These are phyloP conservation scores for Leccinum disarticulatum DNA, from an alignment of 768 basidiomycete species.

Conservation along the genomic window DNA sequence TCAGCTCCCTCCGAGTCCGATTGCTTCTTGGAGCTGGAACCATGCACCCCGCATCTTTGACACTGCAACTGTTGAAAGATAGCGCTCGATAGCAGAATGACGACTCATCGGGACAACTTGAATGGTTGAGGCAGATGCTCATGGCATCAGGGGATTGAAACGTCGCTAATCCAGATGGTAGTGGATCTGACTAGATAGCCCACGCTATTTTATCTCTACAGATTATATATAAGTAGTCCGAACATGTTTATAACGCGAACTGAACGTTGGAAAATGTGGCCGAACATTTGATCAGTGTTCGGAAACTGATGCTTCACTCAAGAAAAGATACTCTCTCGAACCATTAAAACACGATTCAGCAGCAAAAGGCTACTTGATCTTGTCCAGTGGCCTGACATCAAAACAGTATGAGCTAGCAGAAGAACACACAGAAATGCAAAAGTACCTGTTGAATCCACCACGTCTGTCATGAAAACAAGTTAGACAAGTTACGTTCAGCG, in stretches of 20 bases:
- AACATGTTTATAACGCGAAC: background rate
- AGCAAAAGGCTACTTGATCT: constrained; percentile 68
- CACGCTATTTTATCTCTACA: too few species aligned
- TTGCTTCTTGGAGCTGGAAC: too few species aligned
- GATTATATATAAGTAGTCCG: background rate
- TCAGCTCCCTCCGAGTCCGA: too few species aligned
- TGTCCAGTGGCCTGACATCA: constrained; percentile 77
- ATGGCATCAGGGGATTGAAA: background rate
- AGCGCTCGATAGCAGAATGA: background rate
- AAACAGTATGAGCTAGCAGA: constrained; percentile 15
- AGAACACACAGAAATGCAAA: background rate
- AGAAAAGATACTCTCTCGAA: background rate
- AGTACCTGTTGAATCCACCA: constrained; percentile 81
- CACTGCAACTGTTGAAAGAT: background rate
- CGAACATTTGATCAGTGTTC: background rate
- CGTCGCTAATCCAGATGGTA: background rate
- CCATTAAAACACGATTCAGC: background rate
- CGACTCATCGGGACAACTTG: background rate
- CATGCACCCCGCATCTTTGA: too few species aligned
- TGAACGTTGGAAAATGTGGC: background rate
- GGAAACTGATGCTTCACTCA: background rate
- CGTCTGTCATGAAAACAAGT: constrained; percentile 45
- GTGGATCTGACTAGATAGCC: background rate
- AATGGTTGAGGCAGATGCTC: background rate
- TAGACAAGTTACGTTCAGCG: constrained; percentile 13